Evolutionary conservation across 495 filamentous ascomycete species (phyloP).

Genomic region (Patellaria atrata): DNA sequence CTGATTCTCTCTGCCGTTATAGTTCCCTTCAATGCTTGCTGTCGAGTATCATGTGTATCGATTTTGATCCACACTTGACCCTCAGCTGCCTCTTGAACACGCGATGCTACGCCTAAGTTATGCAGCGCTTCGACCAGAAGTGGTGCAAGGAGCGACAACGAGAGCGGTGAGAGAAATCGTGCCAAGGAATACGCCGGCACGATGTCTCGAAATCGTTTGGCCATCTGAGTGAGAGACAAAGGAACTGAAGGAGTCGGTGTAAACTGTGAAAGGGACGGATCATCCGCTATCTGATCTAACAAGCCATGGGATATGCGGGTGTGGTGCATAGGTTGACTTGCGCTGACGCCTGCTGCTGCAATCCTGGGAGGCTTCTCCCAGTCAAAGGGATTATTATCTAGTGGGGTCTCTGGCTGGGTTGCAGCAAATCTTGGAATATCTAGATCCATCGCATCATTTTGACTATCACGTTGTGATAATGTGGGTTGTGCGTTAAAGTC

Average conservation of each 20-base stretch:
- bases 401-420: constrained; percentile 68
- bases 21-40: constrained; percentile 70
- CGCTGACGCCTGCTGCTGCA: constrained; percentile 26
- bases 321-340: no score
- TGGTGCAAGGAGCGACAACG: constrained; percentile 61
- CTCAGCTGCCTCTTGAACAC: constrained; percentile 22
- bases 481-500: constrained; percentile 63
- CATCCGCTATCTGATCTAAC: constrained; percentile 58
- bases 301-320: constrained; percentile 24
- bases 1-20: constrained; percentile 61
- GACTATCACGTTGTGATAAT: constrained; percentile 32
- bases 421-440: constrained; percentile 49
- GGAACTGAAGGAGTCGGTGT: constrained; percentile 66
- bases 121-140: constrained; percentile 70
- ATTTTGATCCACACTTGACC: constrained; percentile 47
- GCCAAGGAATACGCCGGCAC: constrained; percentile 67
- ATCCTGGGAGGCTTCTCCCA: constrained; percentile 43
- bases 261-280: constrained; percentile 89
- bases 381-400: constrained; percentile 56
- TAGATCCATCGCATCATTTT: constrained; percentile 34
- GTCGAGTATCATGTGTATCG: constrained; percentile 59
- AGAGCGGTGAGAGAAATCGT: constrained; percentile 77
- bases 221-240: constrained; percentile 69
- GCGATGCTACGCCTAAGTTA: constrained; percentile 47
- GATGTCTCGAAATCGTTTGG: constrained; percentile 78